Evolutionary conservation across 1,139 yeast species (phyloP), one percentile per base, ranked within the genome.

Genomic region (Nakaseomyces nivariensis): DNA sequence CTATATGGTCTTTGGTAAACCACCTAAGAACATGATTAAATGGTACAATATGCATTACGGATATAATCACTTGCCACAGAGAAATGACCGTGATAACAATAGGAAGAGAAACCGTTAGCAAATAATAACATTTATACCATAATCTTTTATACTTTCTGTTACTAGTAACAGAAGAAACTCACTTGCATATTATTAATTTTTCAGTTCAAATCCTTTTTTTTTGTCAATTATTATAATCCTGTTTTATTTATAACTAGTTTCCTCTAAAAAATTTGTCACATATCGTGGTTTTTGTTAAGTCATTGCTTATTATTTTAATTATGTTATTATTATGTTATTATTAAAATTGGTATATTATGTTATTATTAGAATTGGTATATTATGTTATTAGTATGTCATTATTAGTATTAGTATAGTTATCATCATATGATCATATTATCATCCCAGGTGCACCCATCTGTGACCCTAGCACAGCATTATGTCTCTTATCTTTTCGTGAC

Each of bases 1-100:
- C 59, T 79, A 78, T 58, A 70, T 73, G 50, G 75, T 80, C 4
- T 79, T 73, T 62, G 84, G 84, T 1, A 69, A 66, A 51, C 71
- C 75, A 45, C 82, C 82, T 1, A 58, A 68, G 11, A 71, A 73
- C 54, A 67, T 76, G 67, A 72, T 75, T 52, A 69, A 72, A 53
- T 72, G 79, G 74, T 73, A 75, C 57, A 73, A 74, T 52, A 64
- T 61, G 50, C 69, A 52, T 37, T 56, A 55, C 51, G 66, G 61
- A 8, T 58, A 60, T 45, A 59, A 56, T 37, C 50, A 56, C 34
- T 48, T 58, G 48, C 61, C 65, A n/a, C 37, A 49, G 42, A 38
- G 50, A 10, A 46, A 43, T 7, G 53, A 53, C 34, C 33, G 34
- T 24, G 42, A 38, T 31, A 38, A 38, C 17, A 49, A 47, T 24